Percentiles rank a stretch among this genome's conserved stretches.
Evolutionary conservation across 148 eudicot species (phyloP).

Genomic region (Arctostaphylos glauca): DNA sequence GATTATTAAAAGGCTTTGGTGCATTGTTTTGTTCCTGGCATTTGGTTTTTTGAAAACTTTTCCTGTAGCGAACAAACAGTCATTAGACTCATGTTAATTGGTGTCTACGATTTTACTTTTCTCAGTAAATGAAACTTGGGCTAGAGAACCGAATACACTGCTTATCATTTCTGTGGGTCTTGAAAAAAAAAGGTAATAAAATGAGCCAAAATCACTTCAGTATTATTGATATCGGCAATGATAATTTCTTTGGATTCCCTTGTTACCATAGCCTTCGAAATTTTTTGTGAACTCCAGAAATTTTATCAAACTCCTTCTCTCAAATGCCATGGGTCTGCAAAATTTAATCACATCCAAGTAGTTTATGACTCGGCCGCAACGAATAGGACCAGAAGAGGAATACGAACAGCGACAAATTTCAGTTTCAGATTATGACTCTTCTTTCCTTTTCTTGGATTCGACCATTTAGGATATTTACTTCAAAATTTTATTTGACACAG

Average conservation of each 20-base stretch:
- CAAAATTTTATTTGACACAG: background rate
- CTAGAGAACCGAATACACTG: background rate
- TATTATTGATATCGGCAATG: background rate
- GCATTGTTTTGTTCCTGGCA: no score
- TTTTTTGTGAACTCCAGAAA: background rate
- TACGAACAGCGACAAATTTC: background rate
- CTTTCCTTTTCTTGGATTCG: background rate
- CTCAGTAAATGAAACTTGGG: background rate
- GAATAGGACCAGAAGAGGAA: background rate
- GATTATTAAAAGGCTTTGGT: no score
- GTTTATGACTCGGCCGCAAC: background rate
- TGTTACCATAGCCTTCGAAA: background rate
- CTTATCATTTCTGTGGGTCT: background rate
- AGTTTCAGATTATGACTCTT: background rate
- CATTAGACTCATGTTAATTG: no score
- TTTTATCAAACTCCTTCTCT: background rate
- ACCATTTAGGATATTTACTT: background rate
- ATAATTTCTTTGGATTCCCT: background rate
- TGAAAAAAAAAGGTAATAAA: background rate
- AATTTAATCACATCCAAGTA: background rate
- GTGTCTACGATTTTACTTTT: no score
- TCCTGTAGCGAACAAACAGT: no score
- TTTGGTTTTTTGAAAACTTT: no score
- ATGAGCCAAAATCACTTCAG: background rate
- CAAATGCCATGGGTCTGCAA: background rate